Percentiles rank a stretch among this genome's conserved stretches.
Evolutionary conservation across 1,139 yeast genomes (phyloP).

Genomic region (Nakaseomyces sp.): DNA sequence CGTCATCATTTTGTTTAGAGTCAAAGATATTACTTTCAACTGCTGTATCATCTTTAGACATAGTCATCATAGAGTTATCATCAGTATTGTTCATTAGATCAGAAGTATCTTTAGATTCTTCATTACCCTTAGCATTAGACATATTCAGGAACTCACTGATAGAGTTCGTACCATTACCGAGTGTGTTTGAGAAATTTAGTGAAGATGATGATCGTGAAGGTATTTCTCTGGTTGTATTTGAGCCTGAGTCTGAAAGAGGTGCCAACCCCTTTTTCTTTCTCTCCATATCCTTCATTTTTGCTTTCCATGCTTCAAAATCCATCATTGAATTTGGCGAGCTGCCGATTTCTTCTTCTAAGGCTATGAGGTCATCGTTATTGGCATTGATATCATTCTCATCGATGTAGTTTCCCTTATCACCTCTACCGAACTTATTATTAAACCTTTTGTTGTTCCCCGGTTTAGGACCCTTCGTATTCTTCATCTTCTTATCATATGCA

Average conservation of each 20-base stretch:
- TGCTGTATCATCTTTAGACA: neutral
- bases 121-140: conserved; percentile 11
- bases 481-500: conserved; percentile 11
- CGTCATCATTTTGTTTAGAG: conserved; percentile 10
- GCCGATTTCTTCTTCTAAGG: conserved; percentile 29
- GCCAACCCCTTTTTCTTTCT: conserved; percentile 40
- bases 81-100: neutral
- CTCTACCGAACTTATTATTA: conserved; percentile 12
- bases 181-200: conserved; percentile 8
- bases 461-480: conserved; percentile 2
- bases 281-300: conserved; percentile 50
- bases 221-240: conserved; percentile 42
- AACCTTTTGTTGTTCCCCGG: conserved; percentile 7
- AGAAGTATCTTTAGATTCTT: neutral
- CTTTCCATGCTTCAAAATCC: conserved; percentile 69
- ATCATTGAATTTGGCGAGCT: conserved; percentile 47
- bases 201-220: conserved; percentile 36
- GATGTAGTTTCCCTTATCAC: conserved; percentile 13
- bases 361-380: conserved; percentile 14
- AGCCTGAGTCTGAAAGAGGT: conserved; percentile 58
- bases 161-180: conserved; percentile 19
- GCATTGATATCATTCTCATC: conserved; percentile 9
- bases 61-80: neutral
- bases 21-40: neutral
- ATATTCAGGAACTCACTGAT: conserved; percentile 28